Percentiles rank a stretch among this genome's conserved stretches.
These are phyloP conservation scores for Daldinia sp. DNA, from an alignment of 2,329 filamentous ascomycete genomes.

Conservation along the genomic window DNA sequence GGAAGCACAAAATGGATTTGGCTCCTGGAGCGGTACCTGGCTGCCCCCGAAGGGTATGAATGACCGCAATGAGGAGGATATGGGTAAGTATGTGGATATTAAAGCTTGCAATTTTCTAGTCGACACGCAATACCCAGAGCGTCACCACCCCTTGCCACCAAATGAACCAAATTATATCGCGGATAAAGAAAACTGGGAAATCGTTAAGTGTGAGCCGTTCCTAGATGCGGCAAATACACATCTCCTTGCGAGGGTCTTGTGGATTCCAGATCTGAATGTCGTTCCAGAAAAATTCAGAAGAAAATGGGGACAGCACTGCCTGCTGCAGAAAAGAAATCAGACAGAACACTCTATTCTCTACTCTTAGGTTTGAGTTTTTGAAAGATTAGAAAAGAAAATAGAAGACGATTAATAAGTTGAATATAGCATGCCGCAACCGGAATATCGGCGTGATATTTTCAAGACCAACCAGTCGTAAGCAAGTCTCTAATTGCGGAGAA, in stretches of 20 bases:
- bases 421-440: not conserved
- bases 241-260: conserved; percentile 80
- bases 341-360: not conserved
- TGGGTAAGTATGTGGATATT: conserved; percentile 85
- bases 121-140: conserved; percentile 82
- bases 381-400: conserved; percentile 5
- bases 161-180: conserved; percentile 85
- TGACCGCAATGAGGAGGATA: conserved; percentile 87
- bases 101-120: conserved; percentile 84
- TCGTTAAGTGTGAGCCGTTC: conserved; percentile 80
- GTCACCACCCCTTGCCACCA: conserved; percentile 63
- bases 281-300: conserved; percentile 78
- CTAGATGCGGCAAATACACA: conserved; percentile 82
- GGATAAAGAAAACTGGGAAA: conserved; percentile 81
- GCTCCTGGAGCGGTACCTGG: conserved; percentile 86
- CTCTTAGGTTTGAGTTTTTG: not conserved
- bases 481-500: not conserved
- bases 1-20: conserved; percentile 76
- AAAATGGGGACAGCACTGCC: conserved; percentile 89
- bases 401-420: conserved; percentile 1
- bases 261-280: conserved; percentile 79
- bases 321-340: conserved; percentile 71
- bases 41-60: conserved; percentile 87
- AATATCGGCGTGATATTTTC: conserved; percentile 1
- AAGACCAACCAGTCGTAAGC: not conserved